Conservation (phyloP, 2,329 filamentous ascomycete species). For the Penicillium brasilianum region DNA sequence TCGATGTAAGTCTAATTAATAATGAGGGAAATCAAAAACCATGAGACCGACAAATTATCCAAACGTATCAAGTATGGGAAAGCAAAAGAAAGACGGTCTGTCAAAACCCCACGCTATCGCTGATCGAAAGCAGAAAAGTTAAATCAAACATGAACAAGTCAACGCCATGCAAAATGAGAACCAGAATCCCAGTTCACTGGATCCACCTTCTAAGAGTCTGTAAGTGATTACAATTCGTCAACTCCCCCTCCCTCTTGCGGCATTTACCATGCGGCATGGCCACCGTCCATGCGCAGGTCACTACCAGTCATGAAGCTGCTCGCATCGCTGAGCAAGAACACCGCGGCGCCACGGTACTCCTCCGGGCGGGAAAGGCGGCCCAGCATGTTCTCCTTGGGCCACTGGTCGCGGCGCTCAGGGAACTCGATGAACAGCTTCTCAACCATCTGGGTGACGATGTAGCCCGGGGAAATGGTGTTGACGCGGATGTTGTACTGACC, state of each 20-base stretch:
- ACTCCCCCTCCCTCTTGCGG: neutral
- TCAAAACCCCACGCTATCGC: constrained; percentile 1
- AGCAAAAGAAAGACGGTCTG: neutral
- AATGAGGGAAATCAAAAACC: constrained; percentile 3
- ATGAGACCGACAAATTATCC: neutral
- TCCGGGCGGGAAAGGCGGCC: constrained; percentile 68
- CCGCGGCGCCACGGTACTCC: constrained; percentile 67
- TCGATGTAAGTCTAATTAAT: constrained; percentile 27
- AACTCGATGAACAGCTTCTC: constrained; percentile 60
- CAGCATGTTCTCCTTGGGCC: constrained; percentile 87
- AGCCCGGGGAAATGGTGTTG: constrained; percentile 55
- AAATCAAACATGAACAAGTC: constrained; percentile 7
- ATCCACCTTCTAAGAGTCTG: neutral
- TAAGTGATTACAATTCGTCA: constrained; percentile 10
- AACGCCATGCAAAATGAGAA: constrained; percentile 29
- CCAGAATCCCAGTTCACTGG: neutral
- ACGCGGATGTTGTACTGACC: constrained; percentile 55
- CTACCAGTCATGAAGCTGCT: constrained; percentile 62
- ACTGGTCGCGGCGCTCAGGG: constrained; percentile 78
- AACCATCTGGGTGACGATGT: constrained; percentile 55
- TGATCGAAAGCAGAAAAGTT: constrained; percentile 1
- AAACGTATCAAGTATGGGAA: no score
- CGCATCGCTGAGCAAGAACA: constrained; percentile 55
- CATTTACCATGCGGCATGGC: constrained; percentile 58
- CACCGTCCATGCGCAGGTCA: constrained; percentile 61